Evolutionary conservation across 495 filamentous ascomycete genomes (phyloP).

Genomic region (Penicillium argentinense): DNA sequence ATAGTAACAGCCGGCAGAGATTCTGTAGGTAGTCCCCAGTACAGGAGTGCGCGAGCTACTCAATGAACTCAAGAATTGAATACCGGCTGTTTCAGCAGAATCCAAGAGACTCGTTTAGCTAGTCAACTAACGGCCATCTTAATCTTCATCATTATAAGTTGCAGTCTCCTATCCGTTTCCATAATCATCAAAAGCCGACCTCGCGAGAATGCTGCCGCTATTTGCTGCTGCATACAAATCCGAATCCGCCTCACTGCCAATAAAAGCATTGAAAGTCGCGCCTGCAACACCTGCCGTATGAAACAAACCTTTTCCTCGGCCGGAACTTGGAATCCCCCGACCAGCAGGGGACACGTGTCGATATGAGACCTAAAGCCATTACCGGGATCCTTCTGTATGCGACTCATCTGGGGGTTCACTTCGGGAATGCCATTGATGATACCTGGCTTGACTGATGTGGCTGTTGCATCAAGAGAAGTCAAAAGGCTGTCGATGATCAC

Average conservation of each 20-base stretch:
- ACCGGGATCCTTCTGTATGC: conserved; percentile 7
- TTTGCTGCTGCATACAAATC: conserved; percentile 27
- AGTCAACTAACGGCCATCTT: conserved; percentile 14
- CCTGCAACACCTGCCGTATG: conserved; percentile 32
- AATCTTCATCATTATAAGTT: conserved; percentile 35
- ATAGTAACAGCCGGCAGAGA: too few species aligned
- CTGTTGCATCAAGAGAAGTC: conserved; percentile 26
- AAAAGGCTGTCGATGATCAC: conserved; percentile 37
- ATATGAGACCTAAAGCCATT: conserved; percentile 26
- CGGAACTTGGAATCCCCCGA: conserved; percentile 32
- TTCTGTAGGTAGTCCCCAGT: too few species aligned
- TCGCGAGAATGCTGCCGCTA: conserved; percentile 18
- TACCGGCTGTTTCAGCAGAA: too few species aligned
- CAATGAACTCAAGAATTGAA: too few species aligned
- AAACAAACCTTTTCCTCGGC: conserved; percentile 35
- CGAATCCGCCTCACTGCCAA: conserved; percentile 28
- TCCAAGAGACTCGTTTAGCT: neutral
- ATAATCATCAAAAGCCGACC: conserved; percentile 38
- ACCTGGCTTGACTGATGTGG: conserved; percentile 1
- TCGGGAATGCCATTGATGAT: neutral
- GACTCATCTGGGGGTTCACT: neutral
- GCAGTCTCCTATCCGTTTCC: conserved; percentile 38
- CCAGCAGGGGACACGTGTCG: conserved; percentile 29
- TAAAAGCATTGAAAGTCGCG: conserved; percentile 27
- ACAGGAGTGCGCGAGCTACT: too few species aligned